Base-by-base conservation (phyloP, 441 rosid species). In the Erodium moschatum region DNA sequence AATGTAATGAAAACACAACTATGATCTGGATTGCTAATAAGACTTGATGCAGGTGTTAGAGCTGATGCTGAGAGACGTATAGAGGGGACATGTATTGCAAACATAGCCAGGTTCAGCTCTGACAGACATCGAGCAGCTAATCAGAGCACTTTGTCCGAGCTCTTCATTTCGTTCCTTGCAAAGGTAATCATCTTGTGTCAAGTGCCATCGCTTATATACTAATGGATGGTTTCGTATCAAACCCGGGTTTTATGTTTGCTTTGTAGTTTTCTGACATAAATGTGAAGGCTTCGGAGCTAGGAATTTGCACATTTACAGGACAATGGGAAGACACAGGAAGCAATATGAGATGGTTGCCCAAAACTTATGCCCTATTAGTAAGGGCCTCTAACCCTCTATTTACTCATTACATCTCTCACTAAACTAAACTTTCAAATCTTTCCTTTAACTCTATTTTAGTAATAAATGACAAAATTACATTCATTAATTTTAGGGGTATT, bases 271-370 rank as follows among this genome's bases (percentile, higher is more conserved):
- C 82, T 19, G 85, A 78, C 72, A 75, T 88, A 69, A 58, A 63
- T 73, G 35, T 31, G 56, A 86, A 73, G 81, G 93, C 92, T 4
- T 13, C 60, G 2, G 86, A 85, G 58, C 69, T 80, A 6, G 96
- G 96, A 73, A 85, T 94, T 75, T 91, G 97, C 73, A 76, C 96
- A 2, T 88, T 82, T 62, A 87, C 87, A 0, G 96, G 93, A 71
- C 72, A 70, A 61, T 91, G 97, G 96, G 89, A 88, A 65, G 80
- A 73, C 60, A 81, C 84, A 67, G 64, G 64, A 67, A 81, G 66
- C 81, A 89, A 84, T 73, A 88, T 71, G 73, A 86, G 86, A 79
- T 91, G 98, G 98, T 67, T 86, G 81, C 95, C 98, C 46, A 82
- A 80, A 83, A 89, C 88, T 65, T 84, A 78, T 38, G 81, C 97